A percentile compares a stretch with the other conserved stretches of the same genome.
Evolutionary conservation across 768 basidiomycete genomes (phyloP).

Genomic region (Dacryopinax primogenitus): DNA sequence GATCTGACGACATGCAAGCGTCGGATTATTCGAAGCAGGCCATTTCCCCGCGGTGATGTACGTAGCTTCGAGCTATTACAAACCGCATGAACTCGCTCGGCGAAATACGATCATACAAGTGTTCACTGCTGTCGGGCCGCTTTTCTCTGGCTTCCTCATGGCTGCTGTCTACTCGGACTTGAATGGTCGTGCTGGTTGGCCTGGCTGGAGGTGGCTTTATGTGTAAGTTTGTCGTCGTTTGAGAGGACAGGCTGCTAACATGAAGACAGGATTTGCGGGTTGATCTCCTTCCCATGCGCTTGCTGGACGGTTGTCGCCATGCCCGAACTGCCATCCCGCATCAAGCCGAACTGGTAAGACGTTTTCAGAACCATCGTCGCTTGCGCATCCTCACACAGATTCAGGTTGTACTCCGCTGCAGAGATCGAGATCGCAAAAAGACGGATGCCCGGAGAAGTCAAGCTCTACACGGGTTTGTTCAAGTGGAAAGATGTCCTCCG

Average conservation of each 20-base stretch:
- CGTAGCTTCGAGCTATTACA: slow-evolving; percentile 20
- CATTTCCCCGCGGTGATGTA: slow-evolving; percentile 22
- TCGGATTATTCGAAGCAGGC: slow-evolving; percentile 21
- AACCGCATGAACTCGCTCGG: slow-evolving; percentile 20
- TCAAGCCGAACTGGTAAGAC: slow-evolving; percentile 19
- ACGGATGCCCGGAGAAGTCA: slow-evolving; percentile 10
- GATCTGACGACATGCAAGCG: slow-evolving; percentile 12
- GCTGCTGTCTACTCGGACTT: slow-evolving; percentile 19
- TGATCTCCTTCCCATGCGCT: slow-evolving; percentile 19
- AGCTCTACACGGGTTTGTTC: slow-evolving; percentile 21
- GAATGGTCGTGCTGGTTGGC: slow-evolving; percentile 15
- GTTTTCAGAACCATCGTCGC: background rate
- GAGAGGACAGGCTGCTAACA: background rate
- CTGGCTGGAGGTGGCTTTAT: slow-evolving; percentile 20
- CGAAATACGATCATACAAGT: slow-evolving; percentile 20
- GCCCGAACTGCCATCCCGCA: slow-evolving; percentile 19
- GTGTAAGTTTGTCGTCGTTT: slow-evolving; percentile 12
- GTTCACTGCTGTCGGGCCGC: slow-evolving; percentile 17
- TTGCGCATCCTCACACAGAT: background rate
- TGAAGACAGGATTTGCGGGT: slow-evolving; percentile 16
- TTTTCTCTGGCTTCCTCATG: slow-evolving; percentile 21
- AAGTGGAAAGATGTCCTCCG: slow-evolving; percentile 20
- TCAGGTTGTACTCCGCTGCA: slow-evolving; percentile 19
- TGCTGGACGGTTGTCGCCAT: slow-evolving; percentile 21
- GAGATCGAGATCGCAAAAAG: slow-evolving; percentile 18